Evolutionary conservation across 139 green algal species (phyloP), one percentile per base, ranked within the genome.

Genomic region (Chlamydomonas schloesseri): DNA sequence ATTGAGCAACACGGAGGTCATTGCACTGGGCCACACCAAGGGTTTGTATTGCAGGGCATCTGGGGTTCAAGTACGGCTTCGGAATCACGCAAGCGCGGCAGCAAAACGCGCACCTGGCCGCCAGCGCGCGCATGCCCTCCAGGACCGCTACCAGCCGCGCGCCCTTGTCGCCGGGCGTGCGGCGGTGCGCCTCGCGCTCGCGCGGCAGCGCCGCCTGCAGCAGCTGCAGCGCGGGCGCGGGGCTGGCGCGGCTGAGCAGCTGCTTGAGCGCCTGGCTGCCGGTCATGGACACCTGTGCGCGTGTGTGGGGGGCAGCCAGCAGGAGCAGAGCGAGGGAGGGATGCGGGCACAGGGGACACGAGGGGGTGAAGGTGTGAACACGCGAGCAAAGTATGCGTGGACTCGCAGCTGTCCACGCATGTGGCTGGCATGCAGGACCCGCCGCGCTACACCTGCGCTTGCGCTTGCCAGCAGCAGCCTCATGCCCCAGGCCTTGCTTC

Each of bases 131-230:
- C 0, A n/a, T 46, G 65, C 79, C 79, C n/a, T 87, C 81, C 34
- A 87, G 64, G 3, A 87, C 34, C 46, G 81, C 81, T 33, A 79
- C 69, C 69, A 87, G 65, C 50, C 81, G 81, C 28, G n/a, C 53
- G 21, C 79, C 79, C 68, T 69, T 76, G 67, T 85, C 79, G 13
- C 42, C 23, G 3, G 42, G 42, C 42, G 31, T 17, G 2, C 79
- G 79, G 5, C 58, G 33, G 69, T 87, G 81, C 36, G 69, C 29
- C 8, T 79, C 69, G 10, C 69, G 69, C 36, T 87, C 81, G 1
- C 69, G 69, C 69, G 71, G 69, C 69, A 87, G 50, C 55, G 71
- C 4, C 79, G 53, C n/a, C n/a, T 76, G 65, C 65, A 85, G 65
- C 50, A 85, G 65, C 65, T 58, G n/a, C 47, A 85, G 46, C 23